Conservation (phyloP, 2,329 filamentous ascomycete genomes). For the Dothidotthia symphoricarpi region DNA sequence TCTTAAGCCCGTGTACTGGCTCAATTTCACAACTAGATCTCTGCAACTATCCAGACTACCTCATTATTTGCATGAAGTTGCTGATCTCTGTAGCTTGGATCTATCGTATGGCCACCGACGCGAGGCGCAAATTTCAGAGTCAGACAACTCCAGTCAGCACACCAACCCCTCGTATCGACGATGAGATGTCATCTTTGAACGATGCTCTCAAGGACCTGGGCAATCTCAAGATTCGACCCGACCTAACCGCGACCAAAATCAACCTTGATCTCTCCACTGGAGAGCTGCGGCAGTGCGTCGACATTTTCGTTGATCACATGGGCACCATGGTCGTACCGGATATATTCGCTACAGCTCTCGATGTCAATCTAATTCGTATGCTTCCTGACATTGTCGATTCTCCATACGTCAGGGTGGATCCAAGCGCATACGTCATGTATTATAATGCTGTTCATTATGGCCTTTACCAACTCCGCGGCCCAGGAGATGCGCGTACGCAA, state of each 20-base stretch:
- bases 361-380: slow-evolving; percentile 17
- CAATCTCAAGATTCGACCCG: slow-evolving; percentile 22
- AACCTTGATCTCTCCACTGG: slow-evolving; percentile 15
- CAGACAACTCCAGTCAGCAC: slow-evolving; percentile 21
- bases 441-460: slow-evolving; percentile 31
- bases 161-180: slow-evolving; percentile 22
- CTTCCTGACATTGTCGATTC: slow-evolving; percentile 28
- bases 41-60: no score
- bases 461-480: slow-evolving; percentile 15
- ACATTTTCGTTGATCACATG: slow-evolving; percentile 19
- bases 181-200: slow-evolving; percentile 27
- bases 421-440: slow-evolving; percentile 25
- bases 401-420: slow-evolving; percentile 27
- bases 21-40: no score
- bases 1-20: no score
- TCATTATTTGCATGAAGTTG: no score
- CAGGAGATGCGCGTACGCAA: slow-evolving; percentile 11
- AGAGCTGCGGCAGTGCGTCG: slow-evolving; percentile 21
- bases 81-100: slow-evolving; percentile 23
- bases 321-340: slow-evolving; percentile 21
- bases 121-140: slow-evolving; percentile 23
- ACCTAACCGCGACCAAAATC: slow-evolving; percentile 7
- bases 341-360: slow-evolving; percentile 10
- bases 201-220: slow-evolving; percentile 30
- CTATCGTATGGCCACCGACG: slow-evolving; percentile 28